phyloP scores from a whole-genome alignment of 306 rosid species.

The Crotalaria pallida region DNA sequence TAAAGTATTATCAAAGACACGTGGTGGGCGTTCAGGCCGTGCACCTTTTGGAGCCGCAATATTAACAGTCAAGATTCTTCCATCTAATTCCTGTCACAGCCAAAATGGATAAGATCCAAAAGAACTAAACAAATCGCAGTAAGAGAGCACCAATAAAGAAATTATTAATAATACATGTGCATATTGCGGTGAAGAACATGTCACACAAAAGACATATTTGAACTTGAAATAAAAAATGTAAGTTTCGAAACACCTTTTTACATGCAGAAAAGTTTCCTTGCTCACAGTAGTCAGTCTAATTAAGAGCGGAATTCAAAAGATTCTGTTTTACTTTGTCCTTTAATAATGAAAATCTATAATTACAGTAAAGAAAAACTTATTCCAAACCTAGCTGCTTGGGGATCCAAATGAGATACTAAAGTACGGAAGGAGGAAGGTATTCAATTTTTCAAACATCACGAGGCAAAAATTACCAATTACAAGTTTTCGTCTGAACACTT shows the following conservation, averaged over 20 bases:
- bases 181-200: background rate
- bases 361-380: background rate
- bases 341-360: background rate
- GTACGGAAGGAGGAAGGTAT: background rate
- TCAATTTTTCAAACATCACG: background rate
- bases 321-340: background rate
- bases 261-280: background rate
- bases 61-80: slow-evolving; percentile 78
- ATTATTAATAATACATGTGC: background rate
- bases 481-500: background rate
- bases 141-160: background rate
- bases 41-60: slow-evolving; percentile 88
- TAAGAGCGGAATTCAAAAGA: background rate
- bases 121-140: background rate
- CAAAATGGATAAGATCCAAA: background rate
- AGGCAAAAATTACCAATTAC: background rate
- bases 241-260: background rate
- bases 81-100: slow-evolving; percentile 55
- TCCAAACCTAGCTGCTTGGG: background rate
- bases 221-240: background rate
- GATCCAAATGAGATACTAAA: background rate
- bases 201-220: background rate
- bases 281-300: background rate
- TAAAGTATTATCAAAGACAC: slow-evolving; percentile 30
- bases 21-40: slow-evolving; percentile 56